Base-by-base conservation (phyloP, 768 basidiomycete species). In the Ramaria sp. region DNA sequence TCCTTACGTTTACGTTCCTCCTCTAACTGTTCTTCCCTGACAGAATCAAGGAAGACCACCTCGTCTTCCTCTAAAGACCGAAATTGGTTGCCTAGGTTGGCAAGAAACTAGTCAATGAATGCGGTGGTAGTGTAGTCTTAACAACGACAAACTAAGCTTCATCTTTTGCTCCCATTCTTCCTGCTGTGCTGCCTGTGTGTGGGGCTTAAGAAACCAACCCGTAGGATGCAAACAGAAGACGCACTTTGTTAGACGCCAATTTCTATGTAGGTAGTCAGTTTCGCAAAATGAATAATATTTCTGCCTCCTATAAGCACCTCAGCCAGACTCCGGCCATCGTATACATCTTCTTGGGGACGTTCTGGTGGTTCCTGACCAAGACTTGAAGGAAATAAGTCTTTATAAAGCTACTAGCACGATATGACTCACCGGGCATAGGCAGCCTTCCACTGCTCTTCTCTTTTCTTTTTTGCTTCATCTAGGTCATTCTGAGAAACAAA, bases 121-220 rank as follows among this genome's bases (percentile, higher is more conserved):
- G 47, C 39, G 24, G 47, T 22, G 41, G 50, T 15, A 37, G 13
- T 37, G 34, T 10, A 13, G 34, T 13, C 9, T 5, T 43, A 42
- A 33, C 12, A 38, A 27, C 17, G n/a, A 59, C 65, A 24, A 57
- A 71, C 70, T 77, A 70, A 92, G 79, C 68, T 90, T 91, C 59
- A 82, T 88, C 67, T 87, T 87, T 68, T 90, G 87, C 66, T 92
- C 90, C 87, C 88, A 92, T 80, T 92, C 88, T 68, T 92, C 90
- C 71, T 92, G 88, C 69, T 91, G 91, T 61, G 88, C 88, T 64
- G 84, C 81, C 88, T 90, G 58, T 54, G 54, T 61, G 60, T 67
- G 51, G 64, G 43, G 54, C 65, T 43, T 53, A 46, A 33, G 49
- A 33, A 10, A 53, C 17, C 51, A 7, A 13, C 4, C 4, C 39